A percentile compares a stretch with the other conserved stretches of the same genome.
Conservation (phyloP, 768 basidiomycete genomes). For the Mycena crocata region DNA sequence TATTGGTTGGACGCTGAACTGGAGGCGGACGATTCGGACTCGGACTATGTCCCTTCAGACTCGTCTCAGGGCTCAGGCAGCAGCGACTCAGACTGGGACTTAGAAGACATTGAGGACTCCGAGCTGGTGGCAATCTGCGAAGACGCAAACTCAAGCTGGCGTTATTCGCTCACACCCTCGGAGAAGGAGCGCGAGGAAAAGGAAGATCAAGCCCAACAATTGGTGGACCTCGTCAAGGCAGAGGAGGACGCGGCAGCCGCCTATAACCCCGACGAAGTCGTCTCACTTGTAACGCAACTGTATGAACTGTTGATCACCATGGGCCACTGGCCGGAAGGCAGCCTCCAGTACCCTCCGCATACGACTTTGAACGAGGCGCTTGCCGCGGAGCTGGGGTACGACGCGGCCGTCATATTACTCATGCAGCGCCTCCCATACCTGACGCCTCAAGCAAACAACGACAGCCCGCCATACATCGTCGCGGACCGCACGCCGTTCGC, state of each 20-base stretch:
- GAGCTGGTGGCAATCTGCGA: neutral
- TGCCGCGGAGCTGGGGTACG: conserved; percentile 21
- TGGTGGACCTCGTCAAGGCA: conserved; percentile 13
- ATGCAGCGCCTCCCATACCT: conserved; percentile 24
- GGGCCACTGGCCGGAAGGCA: conserved; percentile 26
- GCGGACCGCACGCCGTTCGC: conserved; percentile 7
- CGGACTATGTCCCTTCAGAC: conserved; percentile 9
- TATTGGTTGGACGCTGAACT: neutral
- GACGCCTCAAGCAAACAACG: neutral
- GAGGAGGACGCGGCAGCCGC: conserved; percentile 16
- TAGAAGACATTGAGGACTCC: neutral
- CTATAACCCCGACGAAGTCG: conserved; percentile 19
- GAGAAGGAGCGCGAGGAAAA: neutral
- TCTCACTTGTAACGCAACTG: conserved; percentile 19
- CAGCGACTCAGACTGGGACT: neutral
- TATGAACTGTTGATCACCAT: conserved; percentile 21
- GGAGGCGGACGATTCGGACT: conserved; percentile 1
- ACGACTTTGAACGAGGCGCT: conserved; percentile 11
- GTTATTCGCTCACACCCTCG: neutral
- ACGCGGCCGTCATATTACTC: conserved; percentile 9
- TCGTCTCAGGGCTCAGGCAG: neutral
- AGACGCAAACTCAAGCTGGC: neutral
- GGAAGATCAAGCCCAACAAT: conserved; percentile 10
- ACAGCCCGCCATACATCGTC: neutral
- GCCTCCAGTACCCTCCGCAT: conserved; percentile 21